phyloP scores from a whole-genome alignment of 106 monocot genomes.

The Dendrobium huoshanense region DNA sequence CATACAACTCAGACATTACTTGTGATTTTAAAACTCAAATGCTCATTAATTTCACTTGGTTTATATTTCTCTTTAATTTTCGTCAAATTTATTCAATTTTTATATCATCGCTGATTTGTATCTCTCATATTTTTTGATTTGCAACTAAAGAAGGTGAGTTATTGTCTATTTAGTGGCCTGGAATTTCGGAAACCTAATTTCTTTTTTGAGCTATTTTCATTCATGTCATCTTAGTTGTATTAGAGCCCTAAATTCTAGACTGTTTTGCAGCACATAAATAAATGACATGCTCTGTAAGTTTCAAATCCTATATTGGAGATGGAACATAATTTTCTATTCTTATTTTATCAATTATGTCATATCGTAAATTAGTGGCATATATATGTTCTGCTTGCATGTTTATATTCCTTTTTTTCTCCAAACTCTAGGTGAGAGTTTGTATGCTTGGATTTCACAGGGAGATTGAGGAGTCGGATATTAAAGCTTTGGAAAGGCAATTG shows the following conservation, averaged over 20 bases:
- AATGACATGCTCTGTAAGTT: neutral
- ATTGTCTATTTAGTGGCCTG: neutral
- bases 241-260: neutral
- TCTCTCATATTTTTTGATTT: neutral
- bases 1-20: neutral
- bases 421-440: neutral
- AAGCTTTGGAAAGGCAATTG: conserved; percentile 82
- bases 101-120: neutral
- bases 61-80: neutral
- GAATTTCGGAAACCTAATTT: neutral
- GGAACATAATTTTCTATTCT: neutral
- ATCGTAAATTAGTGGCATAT: neutral
- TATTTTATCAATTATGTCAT: neutral
- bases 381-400: neutral
- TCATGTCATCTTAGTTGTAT: neutral
- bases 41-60: neutral
- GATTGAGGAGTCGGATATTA: conserved; percentile 92
- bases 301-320: neutral
- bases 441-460: conserved; percentile 42
- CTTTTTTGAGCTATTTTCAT: neutral
- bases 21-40: neutral
- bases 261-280: neutral
- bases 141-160: neutral
- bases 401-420: neutral
- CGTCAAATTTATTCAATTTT: neutral